Evolutionary conservation across 2,329 filamentous ascomycete genomes (phyloP), one percentile per base, ranked within the genome.

Genomic region (Grosmannia serpens): DNA sequence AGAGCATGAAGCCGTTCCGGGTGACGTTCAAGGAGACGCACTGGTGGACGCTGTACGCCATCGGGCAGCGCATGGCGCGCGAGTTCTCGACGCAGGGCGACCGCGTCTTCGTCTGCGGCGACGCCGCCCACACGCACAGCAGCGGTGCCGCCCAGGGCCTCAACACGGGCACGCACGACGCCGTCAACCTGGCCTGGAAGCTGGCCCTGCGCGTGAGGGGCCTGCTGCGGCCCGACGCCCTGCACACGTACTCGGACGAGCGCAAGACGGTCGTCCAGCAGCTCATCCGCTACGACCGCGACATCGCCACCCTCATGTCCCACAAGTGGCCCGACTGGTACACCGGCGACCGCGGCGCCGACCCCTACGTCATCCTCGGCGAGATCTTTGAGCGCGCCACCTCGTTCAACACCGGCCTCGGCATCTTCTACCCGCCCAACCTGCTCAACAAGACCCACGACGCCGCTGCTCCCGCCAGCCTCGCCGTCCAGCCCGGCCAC

Each of bases 61-160:
- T 84, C 38, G 80, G 80, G 2, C 82, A 84, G 67, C 75, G 82
- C 17, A 74, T 85, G 24, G 83, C 83, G 0, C 75, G 79, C 41
- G 72, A 74, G 33, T 86, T 86, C 67, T 77, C 82, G 62, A 74
- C 77, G 46, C 71, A 78, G n/a, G 68, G 76, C 56, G 75, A 77
- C n/a, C 62, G 62, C 31, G 73, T 75, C 2, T 77, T 79, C 53
- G 68, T 80, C 4, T 73, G 73, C 15, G 77, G 77, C 10, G 77
- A 80, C 60, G 75, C 77, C 13, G 75, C 74, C 11, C 77, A 80
- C 60, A 77, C 82, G 0, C 82, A 85, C 64, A 81, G 77, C 0
- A 82, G 82, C 2, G 84, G 85, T 64, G 82, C 82, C 0, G 83
- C 81, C 0, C 83, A 85, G 66, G 83, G 78, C 4, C 77, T 80